Evolutionary conservation across 768 basidiomycete genomes (phyloP), one percentile per base, ranked within the genome.

Genomic region (Mrakia gelida): DNA sequence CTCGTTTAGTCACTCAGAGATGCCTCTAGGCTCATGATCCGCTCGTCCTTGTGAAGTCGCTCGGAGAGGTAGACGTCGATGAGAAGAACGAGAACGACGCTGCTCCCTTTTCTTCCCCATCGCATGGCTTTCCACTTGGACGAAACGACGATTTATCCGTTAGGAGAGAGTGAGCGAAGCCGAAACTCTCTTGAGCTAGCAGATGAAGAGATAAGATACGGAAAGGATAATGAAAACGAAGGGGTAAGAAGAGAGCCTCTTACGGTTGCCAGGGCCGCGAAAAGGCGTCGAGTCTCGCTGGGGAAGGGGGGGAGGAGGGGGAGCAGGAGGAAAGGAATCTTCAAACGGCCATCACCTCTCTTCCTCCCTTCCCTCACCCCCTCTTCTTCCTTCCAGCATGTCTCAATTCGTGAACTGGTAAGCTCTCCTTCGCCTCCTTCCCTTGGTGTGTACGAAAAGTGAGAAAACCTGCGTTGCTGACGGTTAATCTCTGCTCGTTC

Each of bases 341-440:
- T 67, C 65, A 26, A 52, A 30, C 76, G 5, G 26, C 34, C 61
- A 49, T 41, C 41, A 34, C 28, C 61, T 72, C 45, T 21, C 43
- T 43, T 32, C 28, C 34, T 32, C 23, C 63, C 72, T n/a, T 30
- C 16, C 72, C 26, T 32, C 15, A 54, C 49, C 16, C 13, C 23
- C 41, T 49, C 15, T 49, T 34, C 52, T 41, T 67, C 52, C n/a
- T n/a, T n/a, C 7, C 18, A 62, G 28, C 26, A 78, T 78, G 77
- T 61, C 77, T 26, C 72, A 78, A 41, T 78, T 78, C 49, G 73
- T 78, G 52, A 78, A 78, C 77, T 78, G 77, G 77, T 78, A 23
- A 59, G 59, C 67, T 18, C 18, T 21, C 32, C 41, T 15, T 45
- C 30, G 45, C 26, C 16, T 52, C n/a, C 3, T 5, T 2, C n/a